These are phyloP conservation scores for Austroboletus rostrupii DNA, from an alignment of 1,284 basidiomycete genomes.

Conservation along the genomic window DNA sequence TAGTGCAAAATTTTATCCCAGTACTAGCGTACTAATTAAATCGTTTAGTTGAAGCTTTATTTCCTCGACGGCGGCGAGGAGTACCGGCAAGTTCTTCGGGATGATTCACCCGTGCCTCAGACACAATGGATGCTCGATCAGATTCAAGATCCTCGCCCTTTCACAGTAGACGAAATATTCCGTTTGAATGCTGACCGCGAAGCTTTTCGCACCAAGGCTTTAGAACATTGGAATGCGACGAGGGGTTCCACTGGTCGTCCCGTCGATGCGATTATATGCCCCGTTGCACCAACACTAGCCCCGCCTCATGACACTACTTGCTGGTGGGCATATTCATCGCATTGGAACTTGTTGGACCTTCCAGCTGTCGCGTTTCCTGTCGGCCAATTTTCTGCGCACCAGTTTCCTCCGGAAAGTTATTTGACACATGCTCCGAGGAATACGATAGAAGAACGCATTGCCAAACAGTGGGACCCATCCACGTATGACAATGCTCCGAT, in stretches of 20 bases:
- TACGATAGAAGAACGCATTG: slow-evolving; percentile 36
- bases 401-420: not conserved
- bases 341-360: slow-evolving; percentile 58
- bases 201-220: slow-evolving; percentile 37
- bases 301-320: slow-evolving; percentile 47
- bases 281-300: slow-evolving; percentile 49
- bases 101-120: slow-evolving; percentile 41
- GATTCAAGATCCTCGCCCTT: slow-evolving; percentile 34
- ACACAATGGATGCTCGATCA: slow-evolving; percentile 48
- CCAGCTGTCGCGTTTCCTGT: slow-evolving; percentile 52
- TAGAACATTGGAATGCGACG: slow-evolving; percentile 54
- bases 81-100: slow-evolving; percentile 38
- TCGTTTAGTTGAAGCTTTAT: slow-evolving; percentile 41
- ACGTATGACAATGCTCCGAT: slow-evolving; percentile 45
- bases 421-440: slow-evolving; percentile 32
- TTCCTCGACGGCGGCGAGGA: slow-evolving; percentile 49
- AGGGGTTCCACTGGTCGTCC: slow-evolving; percentile 41
- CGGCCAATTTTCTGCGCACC: slow-evolving; percentile 20
- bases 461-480: slow-evolving; percentile 40
- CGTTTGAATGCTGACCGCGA: slow-evolving; percentile 44
- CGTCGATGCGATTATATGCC: slow-evolving; percentile 53
- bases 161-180: slow-evolving; percentile 39
- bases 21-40: slow-evolving; percentile 11
- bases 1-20: not conserved
- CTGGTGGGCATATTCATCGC: slow-evolving; percentile 52